Conservation (phyloP, 192 early-diverging fungal genomes). For the Cetraspora pellucida region DNA sequence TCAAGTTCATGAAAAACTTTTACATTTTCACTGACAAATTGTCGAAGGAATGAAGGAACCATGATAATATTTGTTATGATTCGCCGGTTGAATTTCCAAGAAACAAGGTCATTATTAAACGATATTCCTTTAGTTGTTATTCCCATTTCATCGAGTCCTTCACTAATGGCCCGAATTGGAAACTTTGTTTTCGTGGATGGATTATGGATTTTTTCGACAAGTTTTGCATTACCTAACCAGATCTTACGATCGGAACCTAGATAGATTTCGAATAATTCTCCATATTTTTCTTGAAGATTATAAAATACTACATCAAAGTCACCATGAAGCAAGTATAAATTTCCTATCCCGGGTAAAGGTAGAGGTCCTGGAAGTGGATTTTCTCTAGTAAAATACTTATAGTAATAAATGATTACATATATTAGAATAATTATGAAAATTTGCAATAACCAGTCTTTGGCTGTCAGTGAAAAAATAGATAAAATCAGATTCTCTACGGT, state of each 20-base stretch:
- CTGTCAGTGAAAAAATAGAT: too few species aligned
- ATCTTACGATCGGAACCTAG: not conserved
- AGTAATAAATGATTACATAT: not conserved
- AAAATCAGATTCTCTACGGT: too few species aligned
- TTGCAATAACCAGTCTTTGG: too few species aligned
- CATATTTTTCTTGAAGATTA: not conserved
- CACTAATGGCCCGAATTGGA: not conserved
- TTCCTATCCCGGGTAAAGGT: not conserved
- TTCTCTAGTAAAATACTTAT: conserved; percentile 9
- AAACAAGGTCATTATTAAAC: not conserved
- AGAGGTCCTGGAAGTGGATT: conserved; percentile 15
- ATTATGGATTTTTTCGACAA: not conserved
- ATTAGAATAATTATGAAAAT: not conserved
- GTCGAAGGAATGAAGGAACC: not conserved
- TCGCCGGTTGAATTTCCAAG: not conserved
- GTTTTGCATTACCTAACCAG: not conserved
- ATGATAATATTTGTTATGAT: not conserved
- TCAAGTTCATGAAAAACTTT: not conserved
- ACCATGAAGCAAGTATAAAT: conserved; percentile 9
- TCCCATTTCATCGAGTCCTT: conserved; percentile 7
- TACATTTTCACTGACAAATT: not conserved
- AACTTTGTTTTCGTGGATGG: not conserved
- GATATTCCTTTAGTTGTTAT: not conserved
- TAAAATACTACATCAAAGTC: not conserved
- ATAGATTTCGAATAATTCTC: conserved; percentile 7